Percentiles rank a stretch among this genome's conserved stretches.
These are phyloP conservation scores for Cercospora canescens DNA, from an alignment of 2,329 filamentous ascomycete species.

Conservation along the genomic window DNA sequence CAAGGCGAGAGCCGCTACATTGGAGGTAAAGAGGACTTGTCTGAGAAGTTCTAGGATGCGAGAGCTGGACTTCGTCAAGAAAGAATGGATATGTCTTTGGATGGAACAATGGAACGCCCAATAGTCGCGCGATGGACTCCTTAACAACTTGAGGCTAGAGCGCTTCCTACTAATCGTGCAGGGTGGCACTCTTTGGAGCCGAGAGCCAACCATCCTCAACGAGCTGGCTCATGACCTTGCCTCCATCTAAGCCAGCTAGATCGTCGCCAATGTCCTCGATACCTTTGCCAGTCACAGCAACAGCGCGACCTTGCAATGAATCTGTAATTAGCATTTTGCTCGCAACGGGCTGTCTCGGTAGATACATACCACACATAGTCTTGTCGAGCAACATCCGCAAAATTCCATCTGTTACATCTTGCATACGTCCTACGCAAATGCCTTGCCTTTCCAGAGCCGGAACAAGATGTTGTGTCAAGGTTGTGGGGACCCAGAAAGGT, in stretches of 20 bases:
- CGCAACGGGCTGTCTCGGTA: too few species aligned
- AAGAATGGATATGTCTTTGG: constrained; percentile 20
- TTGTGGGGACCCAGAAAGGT: neutral
- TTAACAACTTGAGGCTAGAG: neutral
- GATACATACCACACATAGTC: neutral
- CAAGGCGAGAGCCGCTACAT: constrained; percentile 5
- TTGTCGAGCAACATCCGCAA: neutral
- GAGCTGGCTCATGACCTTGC: neutral
- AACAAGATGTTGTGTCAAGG: neutral
- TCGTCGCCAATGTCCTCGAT: neutral
- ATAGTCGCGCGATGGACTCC: neutral
- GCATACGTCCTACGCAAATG: neutral
- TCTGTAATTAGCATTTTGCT: neutral
- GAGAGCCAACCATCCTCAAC: neutral
- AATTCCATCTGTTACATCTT: neutral
- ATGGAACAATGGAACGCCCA: constrained; percentile 18
- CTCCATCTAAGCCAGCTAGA: neutral
- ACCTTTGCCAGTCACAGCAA: neutral
- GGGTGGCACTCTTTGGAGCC: neutral
- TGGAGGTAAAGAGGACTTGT: constrained; percentile 19
- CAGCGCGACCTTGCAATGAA: neutral
- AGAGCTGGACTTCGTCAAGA: constrained; percentile 19
- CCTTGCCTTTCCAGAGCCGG: neutral
- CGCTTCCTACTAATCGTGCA: neutral
- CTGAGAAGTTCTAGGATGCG: constrained; percentile 30